Evolutionary conservation across 139 green algal species (phyloP).

Genomic region (Chloropicon primus): DNA sequence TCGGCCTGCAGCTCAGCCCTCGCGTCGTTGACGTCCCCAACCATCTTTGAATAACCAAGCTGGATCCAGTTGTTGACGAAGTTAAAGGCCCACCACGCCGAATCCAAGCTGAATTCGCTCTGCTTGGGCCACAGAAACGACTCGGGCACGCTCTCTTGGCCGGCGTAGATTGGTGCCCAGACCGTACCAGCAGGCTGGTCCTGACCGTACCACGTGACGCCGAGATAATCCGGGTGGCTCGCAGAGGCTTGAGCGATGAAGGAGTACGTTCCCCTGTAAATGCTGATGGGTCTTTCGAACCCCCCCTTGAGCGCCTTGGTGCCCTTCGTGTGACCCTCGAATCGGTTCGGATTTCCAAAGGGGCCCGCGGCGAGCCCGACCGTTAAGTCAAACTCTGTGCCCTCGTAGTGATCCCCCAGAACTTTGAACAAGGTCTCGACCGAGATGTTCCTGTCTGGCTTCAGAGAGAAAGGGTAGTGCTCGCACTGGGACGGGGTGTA

Average conservation of each 20-base stretch:
- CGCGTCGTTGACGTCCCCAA: constrained; percentile 3
- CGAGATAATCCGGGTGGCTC: background rate
- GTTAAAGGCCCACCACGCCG: constrained; percentile 11
- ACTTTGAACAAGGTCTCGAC: background rate
- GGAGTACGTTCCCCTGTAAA: constrained; percentile 11
- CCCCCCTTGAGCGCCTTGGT: background rate
- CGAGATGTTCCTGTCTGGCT: background rate
- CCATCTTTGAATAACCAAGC: constrained; percentile 3
- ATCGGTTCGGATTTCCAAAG: constrained; percentile 14
- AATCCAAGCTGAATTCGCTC: background rate
- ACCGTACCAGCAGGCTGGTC: constrained; percentile 4
- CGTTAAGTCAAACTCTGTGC: constrained; percentile 15
- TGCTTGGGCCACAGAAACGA: background rate
- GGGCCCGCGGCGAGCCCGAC: constrained; percentile 9
- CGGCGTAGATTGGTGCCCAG: constrained; percentile 5
- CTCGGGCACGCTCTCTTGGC: background rate
- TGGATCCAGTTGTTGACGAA: constrained; percentile 10
- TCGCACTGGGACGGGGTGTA: background rate
- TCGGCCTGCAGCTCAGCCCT: background rate
- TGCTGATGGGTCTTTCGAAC: constrained; percentile 8
- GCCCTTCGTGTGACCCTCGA: background rate
- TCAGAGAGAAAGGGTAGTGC: constrained; percentile 7
- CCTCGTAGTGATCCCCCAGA: constrained; percentile 13
- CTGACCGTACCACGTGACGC: constrained; percentile 8
- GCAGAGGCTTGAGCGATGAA: background rate